Base-by-base conservation (phyloP, 176 grass and related monocot genomes). In the Puya raimondii region DNA sequence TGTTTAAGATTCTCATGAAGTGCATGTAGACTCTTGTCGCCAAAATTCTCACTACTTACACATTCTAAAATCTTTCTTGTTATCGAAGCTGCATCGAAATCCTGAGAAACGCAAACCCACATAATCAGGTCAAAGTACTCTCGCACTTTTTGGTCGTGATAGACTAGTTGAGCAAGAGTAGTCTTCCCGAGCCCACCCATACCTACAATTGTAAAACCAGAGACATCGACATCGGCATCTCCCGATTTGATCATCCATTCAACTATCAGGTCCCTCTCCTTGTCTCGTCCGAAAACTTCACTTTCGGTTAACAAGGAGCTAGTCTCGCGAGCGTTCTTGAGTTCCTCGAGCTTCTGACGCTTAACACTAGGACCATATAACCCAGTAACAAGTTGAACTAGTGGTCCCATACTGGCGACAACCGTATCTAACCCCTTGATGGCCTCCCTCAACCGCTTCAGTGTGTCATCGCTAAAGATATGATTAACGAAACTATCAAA, bases 131-230 rank as follows among this genome's bases (percentile, higher is more conserved):
- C 29, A 3, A 33, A 33, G 5, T 33, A 33, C 29, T 33, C 29
- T 33, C 29, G 3, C 29, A 33, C 29, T 6, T 3, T 33, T 5
- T 33, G 0, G 29, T 33, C 29, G 0, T 6, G 3, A 33, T 6
- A 5, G 29, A 33, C 0, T 33, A 33, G 29, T 33, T 33, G 29
- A 6, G 29, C 29, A 33, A 33, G 29, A 6, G 29, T 33, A 0
- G 29, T 33, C 29, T 33, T 33, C 67, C 76, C 23, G 70, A 49
- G 29, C 13, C 67, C 76, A 26, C 67, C 76, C 3, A 47, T 58
- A 10, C 76, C 67, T 33, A 78, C 59, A 59, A 78, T 78, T 13
- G 52, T 14, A 58, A 78, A 54, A 17, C n/a, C 64, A 2, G 52
- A 70, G 64, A 50, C 64, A 69, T 70, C 33, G 10, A 3, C 0